A percentile compares a stretch with the other conserved stretches of the same genome.
Conservation (phyloP, 257 asterid genomes). For the Nicotiana benthamiana region DNA sequence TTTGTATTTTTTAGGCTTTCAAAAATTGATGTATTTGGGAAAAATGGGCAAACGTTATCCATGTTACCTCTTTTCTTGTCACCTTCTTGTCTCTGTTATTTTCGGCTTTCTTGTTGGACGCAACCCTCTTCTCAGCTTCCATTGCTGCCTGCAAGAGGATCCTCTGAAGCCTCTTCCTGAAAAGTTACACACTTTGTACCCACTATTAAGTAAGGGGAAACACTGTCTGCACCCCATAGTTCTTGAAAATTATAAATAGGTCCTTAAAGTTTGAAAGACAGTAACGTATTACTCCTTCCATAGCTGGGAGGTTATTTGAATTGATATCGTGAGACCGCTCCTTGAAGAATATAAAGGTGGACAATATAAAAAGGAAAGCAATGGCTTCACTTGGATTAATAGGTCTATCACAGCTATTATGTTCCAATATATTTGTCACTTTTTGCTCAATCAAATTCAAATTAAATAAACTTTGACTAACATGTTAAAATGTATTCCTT, state of each 20-base stretch:
- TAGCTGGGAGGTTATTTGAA: too few species aligned
- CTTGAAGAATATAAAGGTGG: neutral
- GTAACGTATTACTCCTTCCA: too few species aligned
- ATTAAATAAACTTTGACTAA: too few species aligned
- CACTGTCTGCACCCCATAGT: neutral
- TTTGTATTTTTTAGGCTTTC: neutral
- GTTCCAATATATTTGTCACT: too few species aligned
- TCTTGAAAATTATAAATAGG: neutral
- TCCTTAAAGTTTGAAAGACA: neutral
- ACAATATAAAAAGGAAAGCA: neutral
- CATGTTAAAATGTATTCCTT: too few species aligned
- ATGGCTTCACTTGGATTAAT: neutral
- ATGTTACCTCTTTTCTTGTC: constrained; percentile 45
- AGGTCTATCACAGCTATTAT: too few species aligned
- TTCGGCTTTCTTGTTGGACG: neutral
- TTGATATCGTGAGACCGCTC: too few species aligned
- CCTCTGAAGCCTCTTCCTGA: neutral
- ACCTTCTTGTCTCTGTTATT: constrained; percentile 21
- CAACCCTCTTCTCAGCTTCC: constrained; percentile 20
- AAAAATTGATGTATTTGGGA: neutral
- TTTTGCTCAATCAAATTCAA: too few species aligned
- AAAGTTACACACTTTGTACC: neutral
- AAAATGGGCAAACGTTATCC: neutral
- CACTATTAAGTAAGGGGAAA: neutral
- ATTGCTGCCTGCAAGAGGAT: constrained; percentile 10